Evolutionary conservation across 208 protist species (phyloP).

Genomic region (Histomonas meleagridis): DNA sequence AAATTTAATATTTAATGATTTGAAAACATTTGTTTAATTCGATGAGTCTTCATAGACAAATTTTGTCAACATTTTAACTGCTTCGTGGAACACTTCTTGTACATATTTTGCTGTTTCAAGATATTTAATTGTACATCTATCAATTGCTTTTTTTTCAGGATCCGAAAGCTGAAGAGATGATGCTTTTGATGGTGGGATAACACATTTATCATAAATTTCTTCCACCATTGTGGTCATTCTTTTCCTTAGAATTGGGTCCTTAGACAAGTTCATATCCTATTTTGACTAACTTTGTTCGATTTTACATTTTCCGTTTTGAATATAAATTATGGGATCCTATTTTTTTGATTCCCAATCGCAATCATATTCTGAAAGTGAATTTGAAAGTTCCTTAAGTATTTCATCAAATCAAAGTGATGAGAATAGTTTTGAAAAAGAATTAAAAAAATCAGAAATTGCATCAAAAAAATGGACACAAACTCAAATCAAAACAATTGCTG

Average conservation of each 20-base stretch:
- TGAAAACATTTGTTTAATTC: too few species aligned
- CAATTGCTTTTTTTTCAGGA: slow-evolving; percentile 29
- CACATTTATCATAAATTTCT: slow-evolving; percentile 26
- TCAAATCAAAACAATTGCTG: neutral
- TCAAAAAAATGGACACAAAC: neutral
- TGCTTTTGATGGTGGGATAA: neutral
- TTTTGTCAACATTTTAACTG: too few species aligned
- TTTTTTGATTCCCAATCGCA: too few species aligned
- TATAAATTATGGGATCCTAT: too few species aligned
- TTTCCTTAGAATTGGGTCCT: neutral
- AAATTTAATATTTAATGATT: too few species aligned
- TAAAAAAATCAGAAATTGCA: neutral
- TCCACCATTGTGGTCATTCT: neutral
- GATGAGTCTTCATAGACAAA: too few species aligned
- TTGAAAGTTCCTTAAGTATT: too few species aligned
- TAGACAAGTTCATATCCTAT: slow-evolving; percentile 1
- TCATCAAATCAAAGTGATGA: too few species aligned
- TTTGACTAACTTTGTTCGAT: too few species aligned
- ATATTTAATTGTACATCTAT: slow-evolving; percentile 12
- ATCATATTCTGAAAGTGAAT: too few species aligned
- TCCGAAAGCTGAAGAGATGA: neutral
- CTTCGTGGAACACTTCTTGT: neutral
- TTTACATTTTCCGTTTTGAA: too few species aligned
- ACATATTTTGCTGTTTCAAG: slow-evolving; percentile 34
- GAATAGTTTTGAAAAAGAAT: neutral